Evolutionary conservation across 2,329 filamentous ascomycete genomes (phyloP).

Genomic region (Colletotrichum abscissum): DNA sequence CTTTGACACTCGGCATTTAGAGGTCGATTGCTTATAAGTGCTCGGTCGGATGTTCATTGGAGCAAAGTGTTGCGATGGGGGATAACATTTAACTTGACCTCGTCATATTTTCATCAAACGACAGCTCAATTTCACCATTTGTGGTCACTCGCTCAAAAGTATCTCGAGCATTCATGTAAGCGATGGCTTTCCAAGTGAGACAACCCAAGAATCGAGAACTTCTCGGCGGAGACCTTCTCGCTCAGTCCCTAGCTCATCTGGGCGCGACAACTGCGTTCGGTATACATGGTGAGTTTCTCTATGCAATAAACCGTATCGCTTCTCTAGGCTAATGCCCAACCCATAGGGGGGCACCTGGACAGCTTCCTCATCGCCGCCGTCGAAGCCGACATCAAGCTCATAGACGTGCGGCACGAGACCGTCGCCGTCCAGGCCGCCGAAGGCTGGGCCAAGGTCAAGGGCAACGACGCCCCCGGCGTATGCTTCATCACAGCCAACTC

Average conservation of each 20-base stretch:
- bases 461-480: slow-evolving; percentile 2
- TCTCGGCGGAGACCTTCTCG: slow-evolving; percentile 20
- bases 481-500: slow-evolving; percentile 28
- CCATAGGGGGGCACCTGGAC: slow-evolving; percentile 14
- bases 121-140: not conserved
- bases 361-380: slow-evolving; percentile 23
- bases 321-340: not conserved
- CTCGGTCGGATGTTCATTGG: not conserved
- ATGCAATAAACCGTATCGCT: not conserved
- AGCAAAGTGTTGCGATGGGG: not conserved
- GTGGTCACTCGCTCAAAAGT: not conserved
- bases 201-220: slow-evolving; percentile 11
- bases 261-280: slow-evolving; percentile 18
- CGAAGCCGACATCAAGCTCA: slow-evolving; percentile 24
- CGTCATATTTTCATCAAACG: not conserved
- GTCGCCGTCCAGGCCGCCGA: slow-evolving; percentile 24
- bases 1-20: not conserved
- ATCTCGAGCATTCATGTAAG: not conserved
- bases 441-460: slow-evolving; percentile 23
- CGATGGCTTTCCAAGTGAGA: slow-evolving; percentile 14
- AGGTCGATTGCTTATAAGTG: not conserved
- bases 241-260: slow-evolving; percentile 9
- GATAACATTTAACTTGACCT: not conserved
- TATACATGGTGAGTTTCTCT: not conserved
- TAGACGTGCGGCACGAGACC: slow-evolving; percentile 24